These are phyloP conservation scores for Vicia faba DNA, from an alignment of 306 rosid species.

Conservation along the genomic window DNA sequence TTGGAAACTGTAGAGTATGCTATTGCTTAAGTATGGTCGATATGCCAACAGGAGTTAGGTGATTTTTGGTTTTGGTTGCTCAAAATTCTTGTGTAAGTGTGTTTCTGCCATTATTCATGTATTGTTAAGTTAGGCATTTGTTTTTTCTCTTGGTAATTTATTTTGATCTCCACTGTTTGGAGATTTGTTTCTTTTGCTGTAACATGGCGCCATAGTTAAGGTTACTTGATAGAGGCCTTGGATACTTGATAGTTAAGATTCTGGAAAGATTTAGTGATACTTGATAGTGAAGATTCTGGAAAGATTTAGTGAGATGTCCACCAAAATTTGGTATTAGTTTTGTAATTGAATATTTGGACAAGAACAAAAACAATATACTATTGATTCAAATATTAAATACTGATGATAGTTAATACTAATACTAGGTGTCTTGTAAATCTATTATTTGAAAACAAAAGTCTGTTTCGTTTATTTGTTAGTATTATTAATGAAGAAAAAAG, in stretches of 20 bases:
- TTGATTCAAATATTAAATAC: conserved; percentile 15
- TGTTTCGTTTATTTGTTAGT: not conserved
- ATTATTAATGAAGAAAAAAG: not conserved
- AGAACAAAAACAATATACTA: not conserved
- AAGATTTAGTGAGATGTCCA: conserved; percentile 14
- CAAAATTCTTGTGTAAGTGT: conserved; percentile 48
- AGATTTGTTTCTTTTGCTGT: conserved; percentile 42
- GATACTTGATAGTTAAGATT: conserved; percentile 40
- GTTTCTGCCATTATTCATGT: conserved; percentile 48
- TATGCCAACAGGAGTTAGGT: conserved; percentile 32
- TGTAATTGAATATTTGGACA: conserved; percentile 34
- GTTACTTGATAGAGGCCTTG: conserved; percentile 40
- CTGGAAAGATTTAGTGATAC: conserved; percentile 21
- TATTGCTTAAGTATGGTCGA: conserved; percentile 44
- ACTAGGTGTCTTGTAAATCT: not conserved
- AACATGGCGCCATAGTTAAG: conserved; percentile 40
- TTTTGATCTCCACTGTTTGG: conserved; percentile 43
- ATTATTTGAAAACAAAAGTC: no score
- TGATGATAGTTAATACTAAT: not conserved
- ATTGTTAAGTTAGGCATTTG: conserved; percentile 49
- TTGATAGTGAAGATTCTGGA: conserved; percentile 36
- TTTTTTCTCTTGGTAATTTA: conserved; percentile 39
- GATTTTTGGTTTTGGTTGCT: conserved; percentile 48
- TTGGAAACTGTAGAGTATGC: conserved; percentile 66
- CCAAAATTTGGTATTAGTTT: conserved; percentile 14